Base-by-base conservation (phyloP, 2,329 filamentous ascomycete species). In the Gnomoniopsis smithogilvyi region DNA sequence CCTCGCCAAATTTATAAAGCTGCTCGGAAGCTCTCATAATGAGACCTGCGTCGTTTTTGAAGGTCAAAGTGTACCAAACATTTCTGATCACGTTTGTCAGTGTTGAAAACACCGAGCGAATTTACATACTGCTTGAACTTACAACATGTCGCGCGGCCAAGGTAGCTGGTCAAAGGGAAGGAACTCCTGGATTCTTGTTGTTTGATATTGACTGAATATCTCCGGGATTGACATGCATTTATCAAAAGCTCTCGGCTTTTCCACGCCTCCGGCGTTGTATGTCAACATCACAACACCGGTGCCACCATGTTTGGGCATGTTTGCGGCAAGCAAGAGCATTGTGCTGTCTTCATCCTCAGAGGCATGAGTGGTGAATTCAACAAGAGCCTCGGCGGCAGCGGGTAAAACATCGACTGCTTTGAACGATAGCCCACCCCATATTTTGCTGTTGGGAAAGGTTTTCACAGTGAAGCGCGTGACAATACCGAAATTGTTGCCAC, bases 401-500 rank as follows among this genome's bases (percentile, higher is more conserved):
- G 21, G 34, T 2, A 33, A 3, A 6, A 4, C 24, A 6, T 50
- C 34, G 3, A 43, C 3, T 11, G 34, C 14, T 11, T 14, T 21
- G 15, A 56, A 3, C 14, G 54, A 17, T 6, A 50, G 14, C 2
- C 46, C 46, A 11, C 54, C 54, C 54, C 46, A 56, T 6, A 56
- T 6, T 1, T 33, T 21, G 10, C 22, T 34, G 21, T 17, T 21
- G 3, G 34, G 34, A 2, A 26, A 19, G 6, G 54, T 50, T 3
- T 8, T 8, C 54, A 56, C 21, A 2, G 22, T 22, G 6, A 56
- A 56, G 46, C 33, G 15, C 3, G 62, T 64, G 0, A 66, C 64
- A 22, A 67, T 51, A 54, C 63, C 63, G 41, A 65, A 67, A 63
- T 64, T 66, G 59, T 64, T 67, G 50, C 64, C 62, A 10, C 65